A percentile compares a stretch with the other conserved stretches of the same genome.
phyloP scores from a whole-genome alignment of 495 filamentous ascomycete genomes.

The Trichoderma asperelloides region DNA sequence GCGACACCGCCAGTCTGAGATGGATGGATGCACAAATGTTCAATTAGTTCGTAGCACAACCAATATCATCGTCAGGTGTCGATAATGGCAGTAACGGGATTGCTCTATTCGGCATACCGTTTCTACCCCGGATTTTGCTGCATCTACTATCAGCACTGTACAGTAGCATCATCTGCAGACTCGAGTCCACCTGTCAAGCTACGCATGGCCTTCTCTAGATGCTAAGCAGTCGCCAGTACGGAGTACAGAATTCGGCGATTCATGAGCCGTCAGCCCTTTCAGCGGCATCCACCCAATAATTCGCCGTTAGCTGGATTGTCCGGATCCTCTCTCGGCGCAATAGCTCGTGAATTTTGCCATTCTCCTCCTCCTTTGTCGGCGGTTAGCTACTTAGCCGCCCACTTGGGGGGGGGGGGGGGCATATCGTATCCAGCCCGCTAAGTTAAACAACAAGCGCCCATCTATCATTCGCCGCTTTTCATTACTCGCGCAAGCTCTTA shows the following conservation, averaged over 20 bases:
- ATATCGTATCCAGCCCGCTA: not conserved
- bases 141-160: no score
- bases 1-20: not conserved
- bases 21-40: not conserved
- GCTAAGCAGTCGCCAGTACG: not conserved
- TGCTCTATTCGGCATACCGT: not conserved
- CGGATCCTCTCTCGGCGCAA: slow-evolving; percentile 1
- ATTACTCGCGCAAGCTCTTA: no score
- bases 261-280: not conserved
- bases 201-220: not conserved
- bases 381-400: not conserved
- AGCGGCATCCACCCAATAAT: not conserved
- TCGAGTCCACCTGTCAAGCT: not conserved
- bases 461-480: no score
- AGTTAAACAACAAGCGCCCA: no score
- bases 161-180: not conserved
- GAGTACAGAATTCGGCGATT: not conserved
- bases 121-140: not conserved
- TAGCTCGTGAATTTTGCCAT: not conserved
- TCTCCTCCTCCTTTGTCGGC: not conserved
- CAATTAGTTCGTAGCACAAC: no score
- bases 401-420: no score
- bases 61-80: no score
- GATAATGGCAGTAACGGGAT: not conserved
- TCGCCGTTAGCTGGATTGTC: not conserved